These are phyloP conservation scores for Bryoglossum gracile DNA, from an alignment of 495 filamentous ascomycete species.

Conservation along the genomic window DNA sequence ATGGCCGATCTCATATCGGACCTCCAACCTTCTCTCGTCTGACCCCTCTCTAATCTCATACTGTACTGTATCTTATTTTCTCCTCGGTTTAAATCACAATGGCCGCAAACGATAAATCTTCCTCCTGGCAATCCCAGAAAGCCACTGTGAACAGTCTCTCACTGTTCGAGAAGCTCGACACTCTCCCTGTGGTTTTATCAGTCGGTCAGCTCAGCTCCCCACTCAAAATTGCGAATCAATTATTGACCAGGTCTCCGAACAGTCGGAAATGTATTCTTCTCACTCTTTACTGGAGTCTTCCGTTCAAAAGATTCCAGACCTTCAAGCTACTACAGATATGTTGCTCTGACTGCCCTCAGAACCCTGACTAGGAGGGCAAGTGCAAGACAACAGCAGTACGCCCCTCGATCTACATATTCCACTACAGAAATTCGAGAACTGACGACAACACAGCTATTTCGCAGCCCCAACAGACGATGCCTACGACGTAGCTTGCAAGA, in stretches of 20 bases:
- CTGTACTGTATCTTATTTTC: no score
- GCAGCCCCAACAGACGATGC: conserved; percentile 32
- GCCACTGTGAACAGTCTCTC: conserved; percentile 8
- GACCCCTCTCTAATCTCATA: no score
- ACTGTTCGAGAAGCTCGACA: conserved; percentile 16
- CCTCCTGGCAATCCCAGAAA: conserved; percentile 19
- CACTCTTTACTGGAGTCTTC: conserved; percentile 8
- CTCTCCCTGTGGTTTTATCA: neutral
- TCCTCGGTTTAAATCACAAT: neutral
- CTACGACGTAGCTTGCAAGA: conserved; percentile 41
- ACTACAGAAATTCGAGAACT: neutral
- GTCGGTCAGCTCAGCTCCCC: neutral
- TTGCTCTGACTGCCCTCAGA: conserved; percentile 10
- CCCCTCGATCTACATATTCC: no score
- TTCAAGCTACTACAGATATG: conserved; percentile 15
- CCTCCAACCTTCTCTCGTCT: no score
- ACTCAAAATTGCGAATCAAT: neutral
- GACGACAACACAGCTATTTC: conserved; percentile 20
- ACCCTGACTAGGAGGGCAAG: conserved; percentile 5
- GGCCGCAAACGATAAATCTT: conserved; percentile 7
- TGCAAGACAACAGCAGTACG: conserved; percentile 19
- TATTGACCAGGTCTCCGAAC: neutral
- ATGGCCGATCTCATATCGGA: no score
- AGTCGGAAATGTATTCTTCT: conserved; percentile 10
- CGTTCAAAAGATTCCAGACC: conserved; percentile 2